These are phyloP conservation scores for Saturnispora galanensis DNA, from an alignment of 805 yeast species.

Conservation along the genomic window DNA sequence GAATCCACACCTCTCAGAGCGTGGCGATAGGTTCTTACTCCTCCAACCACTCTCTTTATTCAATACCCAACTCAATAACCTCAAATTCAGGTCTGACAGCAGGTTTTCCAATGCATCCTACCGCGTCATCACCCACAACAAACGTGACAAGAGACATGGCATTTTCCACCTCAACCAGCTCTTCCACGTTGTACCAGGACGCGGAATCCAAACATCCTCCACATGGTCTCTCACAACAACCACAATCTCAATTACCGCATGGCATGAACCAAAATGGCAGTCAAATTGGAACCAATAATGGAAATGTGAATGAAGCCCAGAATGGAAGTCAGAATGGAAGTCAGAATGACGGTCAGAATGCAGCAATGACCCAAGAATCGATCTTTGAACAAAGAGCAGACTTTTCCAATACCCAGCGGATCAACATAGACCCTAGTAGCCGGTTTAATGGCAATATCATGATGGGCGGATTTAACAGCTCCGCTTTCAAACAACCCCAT, in stretches of 20 bases:
- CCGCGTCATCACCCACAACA: slow-evolving; percentile 46
- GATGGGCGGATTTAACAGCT: not conserved
- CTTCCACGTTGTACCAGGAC: slow-evolving; percentile 26
- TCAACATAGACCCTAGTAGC: not conserved
- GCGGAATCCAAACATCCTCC: slow-evolving; percentile 16
- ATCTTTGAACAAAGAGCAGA: no score
- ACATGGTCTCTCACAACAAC: not conserved
- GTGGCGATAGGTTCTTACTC: slow-evolving; percentile 1
- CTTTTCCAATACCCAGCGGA: no score
- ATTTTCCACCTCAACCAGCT: slow-evolving; percentile 28
- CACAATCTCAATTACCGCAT: slow-evolving; percentile 4
- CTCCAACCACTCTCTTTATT: slow-evolving; percentile 6
- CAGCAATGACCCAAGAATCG: no score
- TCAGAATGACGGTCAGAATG: no score
- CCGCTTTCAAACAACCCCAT: slow-evolving; percentile 2
- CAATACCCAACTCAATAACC: slow-evolving; percentile 1
- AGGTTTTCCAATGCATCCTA: slow-evolving; percentile 27
- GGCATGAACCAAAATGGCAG: no score
- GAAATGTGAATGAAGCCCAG: no score
- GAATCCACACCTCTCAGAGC: no score
- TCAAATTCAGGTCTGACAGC: slow-evolving; percentile 2
- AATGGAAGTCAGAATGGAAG: no score
- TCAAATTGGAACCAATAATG: no score
- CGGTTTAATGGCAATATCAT: no score
- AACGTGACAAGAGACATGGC: slow-evolving; percentile 41